Evolutionary conservation across 1,284 basidiomycete genomes (phyloP).

Genomic region (Cerioporus squamosus): DNA sequence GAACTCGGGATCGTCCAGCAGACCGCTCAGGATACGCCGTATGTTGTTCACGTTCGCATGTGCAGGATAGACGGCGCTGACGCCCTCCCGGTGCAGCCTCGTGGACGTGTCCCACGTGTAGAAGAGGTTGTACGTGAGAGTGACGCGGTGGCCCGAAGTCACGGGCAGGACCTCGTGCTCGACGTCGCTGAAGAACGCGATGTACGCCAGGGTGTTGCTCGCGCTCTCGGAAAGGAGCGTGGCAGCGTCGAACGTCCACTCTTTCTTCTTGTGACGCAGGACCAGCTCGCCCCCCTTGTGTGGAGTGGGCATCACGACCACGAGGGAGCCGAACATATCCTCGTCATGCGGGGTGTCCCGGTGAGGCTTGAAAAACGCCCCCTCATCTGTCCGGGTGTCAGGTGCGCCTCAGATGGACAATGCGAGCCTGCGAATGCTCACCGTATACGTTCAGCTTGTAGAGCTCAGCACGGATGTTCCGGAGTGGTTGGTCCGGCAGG

Average conservation of each 20-base stretch:
- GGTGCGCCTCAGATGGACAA: neutral
- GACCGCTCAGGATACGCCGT: constrained; percentile 4
- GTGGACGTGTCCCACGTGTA: neutral
- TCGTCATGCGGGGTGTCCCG: constrained; percentile 29
- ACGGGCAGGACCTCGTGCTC: constrained; percentile 50
- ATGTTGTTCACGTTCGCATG: constrained; percentile 3
- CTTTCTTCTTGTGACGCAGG: constrained; percentile 22
- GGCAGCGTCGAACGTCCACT: constrained; percentile 38
- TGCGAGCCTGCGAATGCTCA: neutral
- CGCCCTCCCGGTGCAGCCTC: neutral
- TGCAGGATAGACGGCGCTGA: neutral
- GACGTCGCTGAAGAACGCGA: constrained; percentile 48
- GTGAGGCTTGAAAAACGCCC: constrained; percentile 34
- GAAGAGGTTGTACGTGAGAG: constrained; percentile 47
- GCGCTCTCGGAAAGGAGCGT: constrained; percentile 15
- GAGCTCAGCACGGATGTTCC: constrained; percentile 30
- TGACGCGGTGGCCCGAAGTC: constrained; percentile 42
- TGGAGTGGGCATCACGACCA: constrained; percentile 44
- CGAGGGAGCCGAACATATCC: constrained; percentile 45
- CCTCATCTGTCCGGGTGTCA: constrained; percentile 14
- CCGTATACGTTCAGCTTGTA: constrained; percentile 26
- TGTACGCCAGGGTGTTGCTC: constrained; percentile 35
- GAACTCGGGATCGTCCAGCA: constrained; percentile 30
- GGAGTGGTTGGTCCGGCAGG: no score
- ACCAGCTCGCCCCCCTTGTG: constrained; percentile 46